These are phyloP conservation scores for Trametes cubensis DNA, from an alignment of 768 basidiomycete genomes.

Conservation along the genomic window DNA sequence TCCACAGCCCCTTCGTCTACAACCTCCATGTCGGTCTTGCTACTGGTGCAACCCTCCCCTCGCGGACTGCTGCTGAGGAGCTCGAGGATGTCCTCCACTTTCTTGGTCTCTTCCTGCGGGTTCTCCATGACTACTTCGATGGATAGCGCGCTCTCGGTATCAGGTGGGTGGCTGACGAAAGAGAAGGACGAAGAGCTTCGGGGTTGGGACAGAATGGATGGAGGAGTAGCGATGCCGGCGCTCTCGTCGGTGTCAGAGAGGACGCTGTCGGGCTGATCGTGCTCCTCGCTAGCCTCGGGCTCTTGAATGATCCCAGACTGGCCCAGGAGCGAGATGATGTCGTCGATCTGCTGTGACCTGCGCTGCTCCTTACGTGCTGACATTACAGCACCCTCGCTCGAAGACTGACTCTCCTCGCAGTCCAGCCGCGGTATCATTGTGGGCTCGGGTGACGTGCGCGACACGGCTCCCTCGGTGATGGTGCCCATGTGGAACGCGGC, in stretches of 20 bases:
- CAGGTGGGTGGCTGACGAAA: slow-evolving; percentile 1
- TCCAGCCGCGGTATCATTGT: too few relatives aligned
- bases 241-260: slow-evolving; percentile 8
- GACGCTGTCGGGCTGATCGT: slow-evolving; percentile 12
- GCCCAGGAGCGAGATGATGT: slow-evolving; percentile 20
- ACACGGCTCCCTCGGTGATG: too few relatives aligned
- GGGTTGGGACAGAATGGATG: slow-evolving; percentile 9
- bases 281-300: background rate
- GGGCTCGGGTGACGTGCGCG: too few relatives aligned
- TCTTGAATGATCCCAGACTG: slow-evolving; percentile 9
- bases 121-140: background rate
- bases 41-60: background rate
- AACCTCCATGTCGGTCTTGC: background rate
- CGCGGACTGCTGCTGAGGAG: background rate
- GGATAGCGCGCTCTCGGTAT: background rate
- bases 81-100: slow-evolving; percentile 18
- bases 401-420: too few relatives aligned
- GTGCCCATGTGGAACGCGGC: too few relatives aligned
- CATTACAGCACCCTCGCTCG: background rate
- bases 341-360: slow-evolving; percentile 17
- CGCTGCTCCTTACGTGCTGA: background rate
- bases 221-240: slow-evolving; percentile 4
- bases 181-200: slow-evolving; percentile 15
- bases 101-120: slow-evolving; percentile 1
- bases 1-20: background rate